phyloP scores from a whole-genome alignment of 441 rosid species.

The Populus hybrid region DNA sequence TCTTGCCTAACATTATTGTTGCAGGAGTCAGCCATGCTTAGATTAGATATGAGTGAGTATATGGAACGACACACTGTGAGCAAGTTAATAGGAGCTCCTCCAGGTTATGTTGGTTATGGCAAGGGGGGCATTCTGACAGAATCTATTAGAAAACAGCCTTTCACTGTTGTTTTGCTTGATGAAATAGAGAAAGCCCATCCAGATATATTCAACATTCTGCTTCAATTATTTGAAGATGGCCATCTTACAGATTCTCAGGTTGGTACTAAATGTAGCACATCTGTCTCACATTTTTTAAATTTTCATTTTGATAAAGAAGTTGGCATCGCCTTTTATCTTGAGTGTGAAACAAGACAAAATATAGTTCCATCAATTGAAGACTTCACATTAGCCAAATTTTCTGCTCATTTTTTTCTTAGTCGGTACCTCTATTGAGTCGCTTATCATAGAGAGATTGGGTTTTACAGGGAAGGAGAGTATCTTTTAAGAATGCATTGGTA shows the following conservation, averaged over 20 bases:
- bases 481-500: slow-evolving; percentile 51
- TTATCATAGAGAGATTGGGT: slow-evolving; percentile 9
- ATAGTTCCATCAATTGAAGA: background rate
- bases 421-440: background rate
- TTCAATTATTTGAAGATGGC: slow-evolving; percentile 57
- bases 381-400: background rate
- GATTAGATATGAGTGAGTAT: slow-evolving; percentile 63
- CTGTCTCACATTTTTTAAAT: background rate
- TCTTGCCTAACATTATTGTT: slow-evolving; percentile 2
- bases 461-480: slow-evolving; percentile 45
- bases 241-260: slow-evolving; percentile 66
- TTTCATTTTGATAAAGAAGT: background rate
- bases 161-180: slow-evolving; percentile 41
- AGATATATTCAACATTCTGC: slow-evolving; percentile 49
- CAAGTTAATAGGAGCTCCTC: slow-evolving; percentile 54
- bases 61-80: slow-evolving; percentile 58
- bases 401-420: background rate
- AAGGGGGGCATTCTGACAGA: slow-evolving; percentile 57
- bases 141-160: slow-evolving; percentile 46
- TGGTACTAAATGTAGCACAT: slow-evolving; percentile 8
- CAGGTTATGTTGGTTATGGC: slow-evolving; percentile 52
- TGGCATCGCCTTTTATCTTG: background rate
- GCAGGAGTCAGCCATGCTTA: slow-evolving; percentile 74
- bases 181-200: slow-evolving; percentile 21
- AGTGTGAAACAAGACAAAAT: background rate